Conservation (phyloP, 2,329 filamentous ascomycete species). For the Colletotrichum tropicicola region DNA sequence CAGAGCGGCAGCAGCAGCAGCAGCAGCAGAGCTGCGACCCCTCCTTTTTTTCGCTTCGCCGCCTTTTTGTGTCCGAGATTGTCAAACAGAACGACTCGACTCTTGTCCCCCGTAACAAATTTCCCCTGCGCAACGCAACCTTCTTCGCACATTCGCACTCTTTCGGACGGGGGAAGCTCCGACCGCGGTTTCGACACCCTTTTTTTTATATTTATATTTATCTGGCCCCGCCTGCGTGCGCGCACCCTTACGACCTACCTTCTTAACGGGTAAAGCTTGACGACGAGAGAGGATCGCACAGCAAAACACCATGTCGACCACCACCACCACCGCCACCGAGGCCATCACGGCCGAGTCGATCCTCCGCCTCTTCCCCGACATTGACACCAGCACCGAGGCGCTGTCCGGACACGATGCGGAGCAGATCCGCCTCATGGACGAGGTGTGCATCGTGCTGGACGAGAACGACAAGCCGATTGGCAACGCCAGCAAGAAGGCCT, state of each 20-base stretch:
- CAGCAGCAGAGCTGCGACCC: too few species aligned
- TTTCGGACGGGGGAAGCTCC: slow-evolving; percentile 9
- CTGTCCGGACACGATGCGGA: slow-evolving; percentile 95
- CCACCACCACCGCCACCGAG: slow-evolving; percentile 60
- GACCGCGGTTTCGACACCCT: too few species aligned
- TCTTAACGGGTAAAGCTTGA: background rate
- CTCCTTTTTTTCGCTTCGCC: slow-evolving; percentile 6
- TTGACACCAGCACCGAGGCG: slow-evolving; percentile 75
- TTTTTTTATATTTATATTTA: background rate
- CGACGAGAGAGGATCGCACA: background rate
- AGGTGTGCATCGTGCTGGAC: slow-evolving; percentile 97
- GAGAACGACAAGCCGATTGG: slow-evolving; percentile 93
- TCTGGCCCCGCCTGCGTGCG: background rate
- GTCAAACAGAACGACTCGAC: background rate
- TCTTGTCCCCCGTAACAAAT: background rate
- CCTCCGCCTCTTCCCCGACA: slow-evolving; percentile 87
- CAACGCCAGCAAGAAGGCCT: slow-evolving; percentile 97
- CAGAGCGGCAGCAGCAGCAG: too few species aligned
- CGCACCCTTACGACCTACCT: background rate
- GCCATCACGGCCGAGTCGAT: slow-evolving; percentile 88
- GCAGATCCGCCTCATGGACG: slow-evolving; percentile 98
- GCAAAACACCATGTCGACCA: slow-evolving; percentile 40
- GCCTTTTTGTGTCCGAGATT: background rate
- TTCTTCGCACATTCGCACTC: slow-evolving; percentile 3
- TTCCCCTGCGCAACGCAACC: too few species aligned